A percentile compares a stretch with the other conserved stretches of the same genome.
Evolutionary conservation across 495 filamentous ascomycete species (phyloP).

Genomic region (Entonaema liquescens): DNA sequence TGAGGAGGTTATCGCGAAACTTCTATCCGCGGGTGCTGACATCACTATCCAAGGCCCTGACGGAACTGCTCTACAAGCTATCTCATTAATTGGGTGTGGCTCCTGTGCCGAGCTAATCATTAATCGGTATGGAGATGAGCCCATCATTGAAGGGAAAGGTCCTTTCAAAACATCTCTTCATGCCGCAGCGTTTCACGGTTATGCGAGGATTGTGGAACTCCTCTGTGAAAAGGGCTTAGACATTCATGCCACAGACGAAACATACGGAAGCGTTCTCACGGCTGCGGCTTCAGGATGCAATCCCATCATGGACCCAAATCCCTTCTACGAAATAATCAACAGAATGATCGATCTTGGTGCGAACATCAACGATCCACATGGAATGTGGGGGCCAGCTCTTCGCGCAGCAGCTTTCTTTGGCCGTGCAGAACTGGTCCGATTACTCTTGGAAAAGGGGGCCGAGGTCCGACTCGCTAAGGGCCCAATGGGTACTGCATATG

Average conservation of each 20-base stretch:
- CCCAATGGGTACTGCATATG: conserved; percentile 11
- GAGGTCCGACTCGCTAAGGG: conserved; percentile 2
- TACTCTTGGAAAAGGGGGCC: conserved; percentile 1
- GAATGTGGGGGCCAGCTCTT: conserved; percentile 4
- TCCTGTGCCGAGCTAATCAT: neutral
- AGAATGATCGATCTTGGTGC: neutral
- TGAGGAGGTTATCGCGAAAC: conserved; percentile 5
- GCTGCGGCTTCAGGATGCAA: conserved; percentile 5
- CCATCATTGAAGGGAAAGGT: conserved; percentile 4
- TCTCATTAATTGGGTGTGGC: conserved; percentile 6
- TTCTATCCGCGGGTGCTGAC: conserved; percentile 2
- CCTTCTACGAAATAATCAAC: conserved; percentile 2
- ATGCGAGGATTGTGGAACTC: conserved; percentile 8
- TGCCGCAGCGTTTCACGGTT: conserved; percentile 17
- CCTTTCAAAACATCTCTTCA: conserved; percentile 23
- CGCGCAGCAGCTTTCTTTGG: conserved; percentile 3
- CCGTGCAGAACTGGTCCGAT: neutral
- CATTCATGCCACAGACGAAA: neutral
- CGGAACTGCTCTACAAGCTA: conserved; percentile 4
- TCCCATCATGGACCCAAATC: neutral
- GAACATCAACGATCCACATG: conserved; percentile 4
- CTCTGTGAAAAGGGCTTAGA: conserved; percentile 1
- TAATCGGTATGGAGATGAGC: neutral
- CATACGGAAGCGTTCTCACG: conserved; percentile 4
- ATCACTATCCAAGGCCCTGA: neutral